phyloP scores from a whole-genome alignment of 192 early-diverging fungal genomes.

The Mortierella alpina region DNA sequence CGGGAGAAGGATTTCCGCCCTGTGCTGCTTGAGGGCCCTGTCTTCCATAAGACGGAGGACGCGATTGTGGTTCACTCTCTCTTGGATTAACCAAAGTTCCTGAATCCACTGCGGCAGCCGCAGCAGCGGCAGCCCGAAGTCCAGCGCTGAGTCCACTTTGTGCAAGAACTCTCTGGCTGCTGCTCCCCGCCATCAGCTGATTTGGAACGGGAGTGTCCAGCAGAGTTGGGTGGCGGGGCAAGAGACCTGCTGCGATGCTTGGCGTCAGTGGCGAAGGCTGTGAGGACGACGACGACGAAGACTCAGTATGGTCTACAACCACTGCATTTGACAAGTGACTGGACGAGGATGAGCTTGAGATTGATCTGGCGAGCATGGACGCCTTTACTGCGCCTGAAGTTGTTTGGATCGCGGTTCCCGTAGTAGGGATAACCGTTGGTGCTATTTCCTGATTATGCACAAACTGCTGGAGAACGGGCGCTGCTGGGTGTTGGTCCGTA shows the following conservation, averaged over 20 bases:
- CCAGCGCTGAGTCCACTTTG: slow-evolving; percentile 47
- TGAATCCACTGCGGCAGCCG: neutral
- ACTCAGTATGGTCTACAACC: neutral
- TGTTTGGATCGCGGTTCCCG: slow-evolving; percentile 25
- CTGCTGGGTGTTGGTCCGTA: neutral
- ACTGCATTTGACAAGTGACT: neutral
- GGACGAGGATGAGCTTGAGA: slow-evolving; percentile 12
- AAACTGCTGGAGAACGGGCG: slow-evolving; percentile 22
- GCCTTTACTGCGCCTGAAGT: neutral
- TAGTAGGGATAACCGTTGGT: slow-evolving; percentile 24
- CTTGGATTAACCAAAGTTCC: neutral
- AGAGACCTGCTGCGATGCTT: too few species aligned
- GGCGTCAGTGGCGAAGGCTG: neutral
- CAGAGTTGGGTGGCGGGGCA: too few species aligned
- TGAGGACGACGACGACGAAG: slow-evolving; percentile 1
- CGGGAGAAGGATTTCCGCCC: neutral
- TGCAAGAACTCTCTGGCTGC: neutral
- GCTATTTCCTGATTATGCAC: slow-evolving; percentile 41
- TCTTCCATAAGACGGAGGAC: slow-evolving; percentile 35
- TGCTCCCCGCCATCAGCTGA: too few species aligned
- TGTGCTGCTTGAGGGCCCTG: neutral
- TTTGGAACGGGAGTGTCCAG: too few species aligned
- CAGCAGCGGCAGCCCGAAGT: slow-evolving; percentile 36
- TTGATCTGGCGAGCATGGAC: neutral
- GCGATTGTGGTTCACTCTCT: neutral